Conservation (phyloP, 1,284 basidiomycete species). For the Heterobasidion irregulare region DNA sequence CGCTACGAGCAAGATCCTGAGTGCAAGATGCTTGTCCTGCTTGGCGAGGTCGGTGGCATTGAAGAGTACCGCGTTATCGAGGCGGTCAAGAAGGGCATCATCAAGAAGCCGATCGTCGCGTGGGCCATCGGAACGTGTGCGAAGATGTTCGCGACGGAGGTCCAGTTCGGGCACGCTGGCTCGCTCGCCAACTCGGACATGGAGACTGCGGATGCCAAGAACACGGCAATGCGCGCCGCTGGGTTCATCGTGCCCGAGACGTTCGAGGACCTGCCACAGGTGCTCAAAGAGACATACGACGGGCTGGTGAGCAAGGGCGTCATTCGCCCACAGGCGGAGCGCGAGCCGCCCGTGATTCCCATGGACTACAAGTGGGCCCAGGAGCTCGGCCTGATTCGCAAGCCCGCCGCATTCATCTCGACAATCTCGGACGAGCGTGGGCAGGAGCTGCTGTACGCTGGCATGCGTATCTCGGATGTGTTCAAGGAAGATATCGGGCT, state of each 20-base stretch:
- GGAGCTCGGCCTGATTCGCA: conserved; percentile 96
- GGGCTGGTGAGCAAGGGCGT: conserved; percentile 66
- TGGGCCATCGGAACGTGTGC: conserved; percentile 99
- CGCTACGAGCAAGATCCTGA: conserved; percentile 96
- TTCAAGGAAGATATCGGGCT: conserved; percentile 98
- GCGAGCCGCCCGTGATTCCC: conserved; percentile 91
- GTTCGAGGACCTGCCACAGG: conserved; percentile 90
- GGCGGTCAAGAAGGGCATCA: conserved; percentile 88
- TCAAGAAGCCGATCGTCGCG: conserved; percentile 98
- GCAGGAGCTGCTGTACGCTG: conserved; percentile 96
- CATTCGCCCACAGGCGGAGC: conserved; percentile 72
- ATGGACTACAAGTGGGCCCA: conserved; percentile 99
- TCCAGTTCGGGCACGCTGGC: conserved; percentile 98
- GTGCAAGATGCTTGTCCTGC: conserved; percentile 97
- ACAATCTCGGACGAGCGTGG: conserved; percentile 99
- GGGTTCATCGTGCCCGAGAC: conserved; percentile 97
- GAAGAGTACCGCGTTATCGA: conserved; percentile 99
- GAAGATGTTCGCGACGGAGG: conserved; percentile 99
- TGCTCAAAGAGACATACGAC: conserved; percentile 83
- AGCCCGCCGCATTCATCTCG: conserved; percentile 98
- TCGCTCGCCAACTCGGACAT: conserved; percentile 96
- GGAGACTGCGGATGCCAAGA: conserved; percentile 98
- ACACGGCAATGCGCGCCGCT: conserved; percentile 88
- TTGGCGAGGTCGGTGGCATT: conserved; percentile 97
- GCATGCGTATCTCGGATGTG: conserved; percentile 98